A percentile compares a stretch with the other conserved stretches of the same genome.
Conservation (phyloP, 768 basidiomycete genomes). For the Harrya chromipes region DNA sequence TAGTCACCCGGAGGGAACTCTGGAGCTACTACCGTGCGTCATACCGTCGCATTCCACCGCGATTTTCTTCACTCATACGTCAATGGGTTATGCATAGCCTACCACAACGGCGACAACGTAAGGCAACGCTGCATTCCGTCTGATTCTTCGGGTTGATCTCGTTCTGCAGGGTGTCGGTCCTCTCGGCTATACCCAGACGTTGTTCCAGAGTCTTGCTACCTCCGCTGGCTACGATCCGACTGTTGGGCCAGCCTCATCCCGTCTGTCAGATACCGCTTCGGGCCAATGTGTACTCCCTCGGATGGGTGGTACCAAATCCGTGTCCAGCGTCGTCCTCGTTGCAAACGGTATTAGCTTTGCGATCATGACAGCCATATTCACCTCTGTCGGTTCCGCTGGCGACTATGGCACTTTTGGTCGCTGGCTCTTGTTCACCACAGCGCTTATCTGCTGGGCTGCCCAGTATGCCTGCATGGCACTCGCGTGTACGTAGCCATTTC, state of each 20-base stretch:
- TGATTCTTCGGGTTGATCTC: background rate
- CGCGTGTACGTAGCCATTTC: slow-evolving; percentile 47
- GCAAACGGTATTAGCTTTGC: slow-evolving; percentile 77
- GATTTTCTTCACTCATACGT: background rate
- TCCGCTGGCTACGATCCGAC: slow-evolving; percentile 73
- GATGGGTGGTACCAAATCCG: slow-evolving; percentile 69
- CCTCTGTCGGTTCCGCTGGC: slow-evolving; percentile 56
- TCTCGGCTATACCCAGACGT: slow-evolving; percentile 62
- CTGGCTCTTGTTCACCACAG: slow-evolving; percentile 71
- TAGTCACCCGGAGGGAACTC: slow-evolving; percentile 68
- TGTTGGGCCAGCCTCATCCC: slow-evolving; percentile 68
- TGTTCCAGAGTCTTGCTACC: slow-evolving; percentile 70
- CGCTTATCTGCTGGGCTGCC: slow-evolving; percentile 75
- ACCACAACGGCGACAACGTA: slow-evolving; percentile 80
- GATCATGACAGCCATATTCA: slow-evolving; percentile 79
- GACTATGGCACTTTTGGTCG: slow-evolving; percentile 56
- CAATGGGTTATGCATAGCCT: slow-evolving; percentile 43
- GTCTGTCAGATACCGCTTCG: slow-evolving; percentile 51
- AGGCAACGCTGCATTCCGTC: slow-evolving; percentile 6
- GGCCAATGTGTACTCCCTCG: slow-evolving; percentile 79
- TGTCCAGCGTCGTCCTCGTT: slow-evolving; percentile 74
- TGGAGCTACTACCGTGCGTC: slow-evolving; percentile 74
- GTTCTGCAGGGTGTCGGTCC: slow-evolving; percentile 62
- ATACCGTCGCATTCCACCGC: background rate
- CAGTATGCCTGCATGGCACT: slow-evolving; percentile 77